Evolutionary conservation across 192 early-diverging fungal species (phyloP).

Genomic region (Dissophora ornata): DNA sequence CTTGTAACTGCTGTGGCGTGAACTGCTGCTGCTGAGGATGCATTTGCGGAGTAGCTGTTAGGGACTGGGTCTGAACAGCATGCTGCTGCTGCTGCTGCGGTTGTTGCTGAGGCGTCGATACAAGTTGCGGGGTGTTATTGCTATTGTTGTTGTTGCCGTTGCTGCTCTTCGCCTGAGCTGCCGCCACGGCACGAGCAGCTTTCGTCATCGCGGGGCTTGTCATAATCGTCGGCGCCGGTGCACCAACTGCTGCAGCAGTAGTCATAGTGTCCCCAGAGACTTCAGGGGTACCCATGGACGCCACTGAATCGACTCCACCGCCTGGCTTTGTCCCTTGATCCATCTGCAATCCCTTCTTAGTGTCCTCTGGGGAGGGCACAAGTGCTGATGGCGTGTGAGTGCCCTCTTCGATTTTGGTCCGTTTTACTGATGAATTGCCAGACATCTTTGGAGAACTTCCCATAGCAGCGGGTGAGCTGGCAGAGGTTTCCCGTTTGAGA

Average conservation of each 20-base stretch:
- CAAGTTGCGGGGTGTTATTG: constrained; percentile 2
- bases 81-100: constrained; percentile 18
- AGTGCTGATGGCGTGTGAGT: constrained; percentile 1
- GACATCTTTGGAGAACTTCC: constrained; percentile 38
- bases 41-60: not conserved
- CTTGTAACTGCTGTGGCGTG: not conserved
- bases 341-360: too few species aligned
- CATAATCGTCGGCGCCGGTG: too few species aligned
- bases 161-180: too few species aligned
- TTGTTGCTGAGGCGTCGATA: constrained; percentile 6
- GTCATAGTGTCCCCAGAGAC: not conserved
- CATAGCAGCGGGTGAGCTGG: constrained; percentile 37
- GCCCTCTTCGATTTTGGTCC: constrained; percentile 33
- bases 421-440: constrained; percentile 27
- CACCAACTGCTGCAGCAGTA: not conserved
- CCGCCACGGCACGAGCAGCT: not conserved
- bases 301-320: not conserved
- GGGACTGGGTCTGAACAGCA: not conserved
- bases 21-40: not conserved
- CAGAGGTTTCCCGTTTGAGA: constrained; percentile 44
- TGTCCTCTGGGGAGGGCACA: constrained; percentile 7
- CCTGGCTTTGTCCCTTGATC: too few species aligned
- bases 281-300: not conserved
- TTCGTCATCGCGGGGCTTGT: not conserved
- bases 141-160: too few species aligned